Percentiles rank a stretch among this genome's conserved stretches.
Evolutionary conservation across 768 basidiomycete species (phyloP).

Genomic region (Mrakia frigida): DNA sequence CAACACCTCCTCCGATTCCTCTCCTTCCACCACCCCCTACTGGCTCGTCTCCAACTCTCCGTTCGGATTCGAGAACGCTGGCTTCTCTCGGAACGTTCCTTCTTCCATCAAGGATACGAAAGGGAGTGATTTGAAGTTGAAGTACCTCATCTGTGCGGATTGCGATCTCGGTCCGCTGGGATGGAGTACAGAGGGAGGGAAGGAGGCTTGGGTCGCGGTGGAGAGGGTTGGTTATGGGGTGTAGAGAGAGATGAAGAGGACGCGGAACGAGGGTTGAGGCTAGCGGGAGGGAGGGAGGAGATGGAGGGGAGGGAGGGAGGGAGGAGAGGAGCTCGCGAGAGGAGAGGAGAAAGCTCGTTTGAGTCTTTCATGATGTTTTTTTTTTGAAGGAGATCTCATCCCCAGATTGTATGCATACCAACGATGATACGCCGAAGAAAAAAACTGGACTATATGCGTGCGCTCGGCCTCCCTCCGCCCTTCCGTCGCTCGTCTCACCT

Average conservation of each 20-base stretch:
- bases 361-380: too few species aligned
- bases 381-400: too few species aligned
- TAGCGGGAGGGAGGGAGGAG: neutral
- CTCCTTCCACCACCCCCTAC: slow-evolving; percentile 27
- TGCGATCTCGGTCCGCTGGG: slow-evolving; percentile 46
- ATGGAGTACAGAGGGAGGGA: slow-evolving; percentile 44
- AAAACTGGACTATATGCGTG: too few species aligned
- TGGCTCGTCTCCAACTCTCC: slow-evolving; percentile 42
- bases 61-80: slow-evolving; percentile 45
- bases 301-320: neutral
- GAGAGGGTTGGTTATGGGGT: slow-evolving; percentile 41
- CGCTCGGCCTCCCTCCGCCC: too few species aligned
- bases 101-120: neutral
- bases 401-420: too few species aligned
- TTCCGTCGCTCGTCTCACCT: too few species aligned
- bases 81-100: slow-evolving; percentile 40
- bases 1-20: slow-evolving; percentile 34
- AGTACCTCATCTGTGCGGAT: slow-evolving; percentile 46
- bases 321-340: too few species aligned
- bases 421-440: too few species aligned
- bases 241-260: neutral
- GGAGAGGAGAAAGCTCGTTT: too few species aligned
- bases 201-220: slow-evolving; percentile 42
- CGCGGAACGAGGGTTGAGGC: neutral
- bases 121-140: slow-evolving; percentile 36